Conservation (phyloP, 2,329 filamentous ascomycete genomes). For the Monilinia fructigena region DNA sequence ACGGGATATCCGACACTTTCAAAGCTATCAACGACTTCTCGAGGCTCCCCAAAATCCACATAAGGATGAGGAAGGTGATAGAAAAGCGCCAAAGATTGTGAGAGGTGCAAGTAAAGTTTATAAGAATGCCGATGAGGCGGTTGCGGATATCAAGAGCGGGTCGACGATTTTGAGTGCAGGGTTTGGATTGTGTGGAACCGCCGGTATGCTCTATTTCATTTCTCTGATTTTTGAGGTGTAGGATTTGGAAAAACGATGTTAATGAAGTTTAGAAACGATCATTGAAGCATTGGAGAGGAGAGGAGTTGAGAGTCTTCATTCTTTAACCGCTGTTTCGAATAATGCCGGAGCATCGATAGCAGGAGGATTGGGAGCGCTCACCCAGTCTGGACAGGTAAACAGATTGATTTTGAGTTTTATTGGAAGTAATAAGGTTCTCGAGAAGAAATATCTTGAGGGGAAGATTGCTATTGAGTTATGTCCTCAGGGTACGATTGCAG, state of each 20-base stretch:
- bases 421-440: conserved; percentile 72
- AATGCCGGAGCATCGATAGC: conserved; percentile 70
- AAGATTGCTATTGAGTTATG: conserved; percentile 71
- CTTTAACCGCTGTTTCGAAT: conserved; percentile 74
- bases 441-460: conserved; percentile 71
- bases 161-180: conserved; percentile 72
- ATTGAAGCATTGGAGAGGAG: conserved; percentile 64
- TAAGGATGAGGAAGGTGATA: conserved; percentile 6
- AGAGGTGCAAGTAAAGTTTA: conserved; percentile 27
- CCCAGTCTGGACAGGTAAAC: conserved; percentile 65
- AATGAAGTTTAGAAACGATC: conserved; percentile 55
- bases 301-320: conserved; percentile 52
- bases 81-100: conserved; percentile 22
- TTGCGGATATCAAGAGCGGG: conserved; percentile 47
- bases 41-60: conserved; percentile 21
- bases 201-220: background rate
- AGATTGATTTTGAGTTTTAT: conserved; percentile 73
- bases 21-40: conserved; percentile 15
- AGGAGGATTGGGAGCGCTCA: conserved; percentile 65
- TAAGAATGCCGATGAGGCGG: conserved; percentile 27
- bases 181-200: conserved; percentile 52
- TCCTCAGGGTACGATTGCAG: conserved; percentile 70
- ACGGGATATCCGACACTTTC: conserved; percentile 22
- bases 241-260: background rate
- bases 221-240: too few relatives aligned